Evolutionary conservation across 108 stramenopile genomes (phyloP).

Genomic region (Nitzschia sp.): DNA sequence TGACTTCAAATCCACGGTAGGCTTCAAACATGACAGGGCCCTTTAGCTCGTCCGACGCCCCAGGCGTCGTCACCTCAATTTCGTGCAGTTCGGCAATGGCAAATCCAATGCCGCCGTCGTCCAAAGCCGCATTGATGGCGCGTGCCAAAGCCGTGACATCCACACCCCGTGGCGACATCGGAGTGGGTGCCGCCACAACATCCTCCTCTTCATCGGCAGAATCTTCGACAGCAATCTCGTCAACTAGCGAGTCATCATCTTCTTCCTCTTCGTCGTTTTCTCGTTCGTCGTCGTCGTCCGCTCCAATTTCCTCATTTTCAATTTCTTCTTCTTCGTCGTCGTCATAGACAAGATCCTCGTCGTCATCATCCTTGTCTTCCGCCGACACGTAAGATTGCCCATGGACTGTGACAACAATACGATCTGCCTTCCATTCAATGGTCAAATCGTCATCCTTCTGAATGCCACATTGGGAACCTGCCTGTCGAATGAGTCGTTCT

Average conservation of each 20-base stretch:
- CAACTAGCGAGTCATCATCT: conserved; percentile 2
- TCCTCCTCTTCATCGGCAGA: conserved; percentile 14
- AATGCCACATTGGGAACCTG: conserved; percentile 32
- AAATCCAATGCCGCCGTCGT: conserved; percentile 28
- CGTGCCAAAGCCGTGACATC: conserved; percentile 57
- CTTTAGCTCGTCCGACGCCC: conserved; percentile 45
- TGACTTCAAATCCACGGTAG: conserved; percentile 81
- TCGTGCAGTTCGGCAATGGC: conserved; percentile 58
- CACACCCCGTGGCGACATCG: conserved; percentile 12
- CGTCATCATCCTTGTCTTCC: conserved; percentile 17
- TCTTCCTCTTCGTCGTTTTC: not conserved
- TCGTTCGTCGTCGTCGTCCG: conserved; percentile 4
- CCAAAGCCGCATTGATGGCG: conserved; percentile 64
- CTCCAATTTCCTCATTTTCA: not conserved
- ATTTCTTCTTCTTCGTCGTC: conserved; percentile 33
- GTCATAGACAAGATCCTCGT: conserved; percentile 27
- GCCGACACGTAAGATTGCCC: conserved; percentile 31
- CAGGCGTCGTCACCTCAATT: conserved; percentile 84
- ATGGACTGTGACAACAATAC: conserved; percentile 61
- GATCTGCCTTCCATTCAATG: conserved; percentile 66
- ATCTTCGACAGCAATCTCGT: conserved; percentile 22
- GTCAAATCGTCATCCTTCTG: conserved; percentile 16
- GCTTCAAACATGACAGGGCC: conserved; percentile 63
- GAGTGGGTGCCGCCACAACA: not conserved
- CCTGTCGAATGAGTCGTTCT: conserved; percentile 43